These are phyloP conservation scores for Chaetomium fimeti DNA, from an alignment of 495 filamentous ascomycete species.

Conservation along the genomic window DNA sequence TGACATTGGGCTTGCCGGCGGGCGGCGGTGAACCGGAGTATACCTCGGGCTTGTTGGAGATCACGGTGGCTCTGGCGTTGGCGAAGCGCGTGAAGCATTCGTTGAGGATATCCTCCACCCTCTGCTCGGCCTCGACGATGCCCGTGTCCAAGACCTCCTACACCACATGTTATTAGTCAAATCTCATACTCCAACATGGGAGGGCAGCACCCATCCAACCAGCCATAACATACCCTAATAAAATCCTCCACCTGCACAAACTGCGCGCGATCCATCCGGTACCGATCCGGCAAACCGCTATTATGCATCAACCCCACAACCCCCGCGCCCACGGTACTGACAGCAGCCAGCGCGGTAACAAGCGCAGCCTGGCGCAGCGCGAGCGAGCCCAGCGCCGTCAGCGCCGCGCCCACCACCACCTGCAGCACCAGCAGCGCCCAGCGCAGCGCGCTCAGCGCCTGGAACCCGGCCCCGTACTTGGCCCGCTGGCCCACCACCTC, in stretches of 20 bases:
- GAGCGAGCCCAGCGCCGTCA: slow-evolving; percentile 47
- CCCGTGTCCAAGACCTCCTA: slow-evolving; percentile 46
- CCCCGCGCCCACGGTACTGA: slow-evolving; percentile 51
- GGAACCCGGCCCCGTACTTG: slow-evolving; percentile 41
- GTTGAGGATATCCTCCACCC: slow-evolving; percentile 42
- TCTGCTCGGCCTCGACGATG: slow-evolving; percentile 40
- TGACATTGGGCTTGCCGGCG: slow-evolving; percentile 6
- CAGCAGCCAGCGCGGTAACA: slow-evolving; percentile 48
- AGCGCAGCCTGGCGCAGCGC: slow-evolving; percentile 30
- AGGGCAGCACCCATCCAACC: too few species aligned
- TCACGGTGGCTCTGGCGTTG: slow-evolving; percentile 42
- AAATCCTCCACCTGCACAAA: slow-evolving; percentile 47
- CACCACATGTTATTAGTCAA: not conserved
- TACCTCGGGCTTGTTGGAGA: slow-evolving; percentile 45
- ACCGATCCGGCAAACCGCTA: slow-evolving; percentile 51
- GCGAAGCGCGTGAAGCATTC: slow-evolving; percentile 44
- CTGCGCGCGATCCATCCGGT: slow-evolving; percentile 47
- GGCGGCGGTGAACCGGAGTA: slow-evolving; percentile 29
- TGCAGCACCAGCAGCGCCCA: slow-evolving; percentile 48
- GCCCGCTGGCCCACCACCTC: slow-evolving; percentile 45
- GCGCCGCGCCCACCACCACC: slow-evolving; percentile 44
- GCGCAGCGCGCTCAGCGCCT: slow-evolving; percentile 34
- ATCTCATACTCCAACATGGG: not conserved
- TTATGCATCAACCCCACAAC: slow-evolving; percentile 52
- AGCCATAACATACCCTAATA: slow-evolving; percentile 36